Evolutionary conservation across 495 filamentous ascomycete genomes (phyloP).

Genomic region (Penicillium ochrochloron): DNA sequence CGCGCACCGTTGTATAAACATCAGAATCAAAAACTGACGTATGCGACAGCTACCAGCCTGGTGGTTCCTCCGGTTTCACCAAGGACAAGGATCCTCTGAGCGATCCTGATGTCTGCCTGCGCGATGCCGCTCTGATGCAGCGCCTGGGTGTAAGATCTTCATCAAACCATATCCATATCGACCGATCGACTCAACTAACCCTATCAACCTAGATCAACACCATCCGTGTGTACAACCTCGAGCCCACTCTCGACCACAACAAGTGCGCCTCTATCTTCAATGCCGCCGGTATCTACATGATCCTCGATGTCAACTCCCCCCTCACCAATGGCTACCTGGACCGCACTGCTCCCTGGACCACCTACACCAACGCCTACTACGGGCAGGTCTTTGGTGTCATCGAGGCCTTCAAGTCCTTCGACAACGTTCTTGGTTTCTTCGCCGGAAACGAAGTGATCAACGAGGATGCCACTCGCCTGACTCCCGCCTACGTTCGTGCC

Average conservation of each 20-base stretch:
- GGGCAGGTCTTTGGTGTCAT: conserved; percentile 86
- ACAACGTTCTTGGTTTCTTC: conserved; percentile 91
- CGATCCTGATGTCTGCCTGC: conserved; percentile 73
- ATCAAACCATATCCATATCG: not conserved
- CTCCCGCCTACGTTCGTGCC: conserved; percentile 57
- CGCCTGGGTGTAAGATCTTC: conserved; percentile 60
- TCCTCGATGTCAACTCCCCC: conserved; percentile 89
- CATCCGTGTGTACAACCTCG: conserved; percentile 92
- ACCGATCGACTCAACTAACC: not conserved
- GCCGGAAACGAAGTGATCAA: conserved; percentile 94
- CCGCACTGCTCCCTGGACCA: conserved; percentile 65
- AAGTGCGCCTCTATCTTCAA: conserved; percentile 93
- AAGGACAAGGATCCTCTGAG: conserved; percentile 73
- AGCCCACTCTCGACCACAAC: conserved; percentile 83
- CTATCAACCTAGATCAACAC: conserved; percentile 68
- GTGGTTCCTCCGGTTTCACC: conserved; percentile 81
- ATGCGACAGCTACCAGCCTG: conserved; percentile 77
- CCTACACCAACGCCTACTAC: conserved; percentile 77
- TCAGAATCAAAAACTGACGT: conserved; percentile 7
- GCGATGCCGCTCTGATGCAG: conserved; percentile 94
- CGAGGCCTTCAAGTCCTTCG: conserved; percentile 92
- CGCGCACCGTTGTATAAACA: not conserved
- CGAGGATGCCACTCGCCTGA: conserved; percentile 50
- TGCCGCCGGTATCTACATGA: conserved; percentile 74
- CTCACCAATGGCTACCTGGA: conserved; percentile 75